These are phyloP conservation scores for Penicillium sp. DNA, from an alignment of 2,329 filamentous ascomycete genomes.

Conservation along the genomic window DNA sequence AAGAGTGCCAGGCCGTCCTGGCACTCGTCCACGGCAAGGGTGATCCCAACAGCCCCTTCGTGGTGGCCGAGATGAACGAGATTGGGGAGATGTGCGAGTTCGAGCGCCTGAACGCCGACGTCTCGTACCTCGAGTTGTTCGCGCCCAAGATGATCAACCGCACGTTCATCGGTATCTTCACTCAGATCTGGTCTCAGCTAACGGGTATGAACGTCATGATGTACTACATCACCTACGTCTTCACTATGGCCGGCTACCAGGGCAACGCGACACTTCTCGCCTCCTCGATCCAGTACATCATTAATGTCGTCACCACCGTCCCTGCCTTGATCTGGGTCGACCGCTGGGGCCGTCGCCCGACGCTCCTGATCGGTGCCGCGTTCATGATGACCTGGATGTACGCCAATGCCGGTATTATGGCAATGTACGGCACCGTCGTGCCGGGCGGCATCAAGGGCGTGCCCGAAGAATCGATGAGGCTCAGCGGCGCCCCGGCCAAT, in stretches of 20 bases:
- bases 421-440: constrained; percentile 36
- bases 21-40: constrained; percentile 62
- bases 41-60: constrained; percentile 62
- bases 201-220: constrained; percentile 75
- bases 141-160: constrained; percentile 71
- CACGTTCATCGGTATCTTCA: constrained; percentile 68
- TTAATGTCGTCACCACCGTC: constrained; percentile 77
- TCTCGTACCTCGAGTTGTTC: constrained; percentile 70
- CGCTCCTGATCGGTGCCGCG: constrained; percentile 63
- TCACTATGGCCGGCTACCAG: constrained; percentile 67
- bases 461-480: constrained; percentile 38
- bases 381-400: constrained; percentile 57
- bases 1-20: constrained; percentile 52
- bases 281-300: constrained; percentile 70
- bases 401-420: constrained; percentile 45
- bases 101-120: constrained; percentile 66
- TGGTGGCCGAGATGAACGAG: constrained; percentile 65
- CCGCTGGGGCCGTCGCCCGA: constrained; percentile 67
- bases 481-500: constrained; percentile 51
- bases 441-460: constrained; percentile 40
- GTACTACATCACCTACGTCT: constrained; percentile 68
- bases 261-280: constrained; percentile 60
- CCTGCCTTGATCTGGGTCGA: constrained; percentile 74
- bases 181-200: constrained; percentile 72
- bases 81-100: constrained; percentile 72